phyloP scores from a whole-genome alignment of 2,329 filamentous ascomycete genomes.

The Tolypocladium pustulatum region DNA sequence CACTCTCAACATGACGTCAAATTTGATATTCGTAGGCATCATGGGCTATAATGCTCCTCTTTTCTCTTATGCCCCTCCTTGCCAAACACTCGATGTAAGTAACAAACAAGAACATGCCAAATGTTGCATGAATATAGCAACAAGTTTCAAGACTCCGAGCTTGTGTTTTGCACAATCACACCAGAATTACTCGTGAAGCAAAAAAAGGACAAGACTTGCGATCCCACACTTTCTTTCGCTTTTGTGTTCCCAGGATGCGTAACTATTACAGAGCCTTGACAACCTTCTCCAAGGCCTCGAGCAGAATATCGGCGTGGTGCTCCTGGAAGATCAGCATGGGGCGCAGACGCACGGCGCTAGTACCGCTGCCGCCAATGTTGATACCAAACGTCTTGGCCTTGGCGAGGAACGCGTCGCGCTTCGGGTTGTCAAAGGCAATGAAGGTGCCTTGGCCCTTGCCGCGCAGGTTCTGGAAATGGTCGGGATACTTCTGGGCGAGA shows the following conservation, averaged over 20 bases:
- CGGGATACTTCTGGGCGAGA: slow-evolving; percentile 61
- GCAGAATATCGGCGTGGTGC: slow-evolving; percentile 76
- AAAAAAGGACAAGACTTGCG: not conserved
- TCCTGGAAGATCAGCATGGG: slow-evolving; percentile 92
- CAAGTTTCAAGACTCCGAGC: not conserved
- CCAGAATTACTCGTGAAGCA: not conserved
- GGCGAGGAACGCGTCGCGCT: slow-evolving; percentile 67
- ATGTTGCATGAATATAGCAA: not conserved
- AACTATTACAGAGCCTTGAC: slow-evolving; percentile 30
- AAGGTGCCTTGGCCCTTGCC: slow-evolving; percentile 86
- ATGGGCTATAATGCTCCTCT: not conserved
- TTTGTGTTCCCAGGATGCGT: not conserved
- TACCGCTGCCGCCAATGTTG: slow-evolving; percentile 79
- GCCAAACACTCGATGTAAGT: not conserved
- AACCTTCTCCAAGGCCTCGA: slow-evolving; percentile 70
- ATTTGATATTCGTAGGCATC: not conserved
- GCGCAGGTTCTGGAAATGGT: slow-evolving; percentile 70
- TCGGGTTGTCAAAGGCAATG: slow-evolving; percentile 80
- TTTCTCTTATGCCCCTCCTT: not conserved
- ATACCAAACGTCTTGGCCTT: slow-evolving; percentile 71
- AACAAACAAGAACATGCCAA: not conserved
- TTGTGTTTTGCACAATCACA: not conserved
- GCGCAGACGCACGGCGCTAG: slow-evolving; percentile 63
- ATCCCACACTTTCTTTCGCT: not conserved
- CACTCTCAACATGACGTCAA: not conserved